Evolutionary conservation across 2,329 filamentous ascomycete species (phyloP).

Genomic region (Apiospora kogelbergensis): DNA sequence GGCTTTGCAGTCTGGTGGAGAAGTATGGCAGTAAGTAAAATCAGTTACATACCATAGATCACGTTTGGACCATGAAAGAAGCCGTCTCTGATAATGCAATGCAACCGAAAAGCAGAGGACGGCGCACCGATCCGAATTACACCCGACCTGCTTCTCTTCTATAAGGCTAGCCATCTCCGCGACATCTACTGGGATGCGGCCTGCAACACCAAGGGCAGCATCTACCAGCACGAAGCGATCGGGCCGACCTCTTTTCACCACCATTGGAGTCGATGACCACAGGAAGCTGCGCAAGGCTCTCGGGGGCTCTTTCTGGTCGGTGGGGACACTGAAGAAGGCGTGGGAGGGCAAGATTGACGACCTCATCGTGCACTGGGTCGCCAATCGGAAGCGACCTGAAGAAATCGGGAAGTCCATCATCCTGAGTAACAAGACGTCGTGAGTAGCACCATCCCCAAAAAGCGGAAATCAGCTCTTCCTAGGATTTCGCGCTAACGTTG

Average conservation of each 20-base stretch:
- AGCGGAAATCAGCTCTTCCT: too few species aligned
- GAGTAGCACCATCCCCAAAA: background rate
- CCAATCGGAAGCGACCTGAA: slow-evolving; percentile 31
- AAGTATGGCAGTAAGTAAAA: slow-evolving; percentile 19
- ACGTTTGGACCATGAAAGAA: too few species aligned
- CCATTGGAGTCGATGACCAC: slow-evolving; percentile 32
- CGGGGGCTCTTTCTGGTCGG: slow-evolving; percentile 32
- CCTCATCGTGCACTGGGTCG: slow-evolving; percentile 31
- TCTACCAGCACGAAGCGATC: slow-evolving; percentile 36
- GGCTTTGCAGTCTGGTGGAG: slow-evolving; percentile 21
- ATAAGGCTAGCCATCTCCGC: slow-evolving; percentile 32
- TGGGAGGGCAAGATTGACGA: slow-evolving; percentile 38
- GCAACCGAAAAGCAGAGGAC: background rate
- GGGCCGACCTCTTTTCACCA: slow-evolving; percentile 35
- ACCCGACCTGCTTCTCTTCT: slow-evolving; percentile 37
- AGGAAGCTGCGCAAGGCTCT: slow-evolving; percentile 35
- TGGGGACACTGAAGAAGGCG: slow-evolving; percentile 37
- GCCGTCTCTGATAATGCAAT: too few species aligned
- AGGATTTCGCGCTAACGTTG: background rate
- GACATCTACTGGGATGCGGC: slow-evolving; percentile 40
- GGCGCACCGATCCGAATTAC: slow-evolving; percentile 37
- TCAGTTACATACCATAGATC: background rate
- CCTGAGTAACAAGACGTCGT: slow-evolving; percentile 36
- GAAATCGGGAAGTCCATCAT: slow-evolving; percentile 24
- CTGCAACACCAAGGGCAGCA: slow-evolving; percentile 33